phyloP scores from a whole-genome alignment of 2,329 filamentous ascomycete species.

The Sarocladium kiliense region DNA sequence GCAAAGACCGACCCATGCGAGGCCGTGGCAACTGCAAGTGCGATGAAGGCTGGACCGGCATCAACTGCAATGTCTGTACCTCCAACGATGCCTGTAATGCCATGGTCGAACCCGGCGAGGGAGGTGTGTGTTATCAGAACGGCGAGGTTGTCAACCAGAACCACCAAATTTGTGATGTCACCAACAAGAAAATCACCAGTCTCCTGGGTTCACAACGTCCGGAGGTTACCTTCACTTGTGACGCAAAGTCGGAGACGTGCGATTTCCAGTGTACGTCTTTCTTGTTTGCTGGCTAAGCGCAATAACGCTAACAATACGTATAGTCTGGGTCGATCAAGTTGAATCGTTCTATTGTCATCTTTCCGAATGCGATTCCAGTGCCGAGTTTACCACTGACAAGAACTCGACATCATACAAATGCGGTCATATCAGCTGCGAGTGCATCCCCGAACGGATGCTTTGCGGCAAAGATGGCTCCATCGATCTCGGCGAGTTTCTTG shows the following conservation, averaged over 20 bases:
- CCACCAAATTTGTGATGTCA: constrained; percentile 97
- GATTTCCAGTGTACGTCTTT: constrained; percentile 81
- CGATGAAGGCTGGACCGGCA: constrained; percentile 88
- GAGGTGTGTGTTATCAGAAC: constrained; percentile 86
- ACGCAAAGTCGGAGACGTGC: constrained; percentile 67
- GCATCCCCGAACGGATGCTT: constrained; percentile 86
- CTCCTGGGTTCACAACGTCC: constrained; percentile 80
- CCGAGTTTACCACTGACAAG: constrained; percentile 60
- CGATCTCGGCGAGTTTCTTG: constrained; percentile 85
- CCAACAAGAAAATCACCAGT: constrained; percentile 87
- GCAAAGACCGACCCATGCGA: constrained; percentile 71
- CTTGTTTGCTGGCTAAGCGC: background rate
- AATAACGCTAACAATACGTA: constrained; percentile 10
- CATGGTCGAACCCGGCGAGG: constrained; percentile 76
- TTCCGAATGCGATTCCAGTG: constrained; percentile 69
- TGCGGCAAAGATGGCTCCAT: constrained; percentile 89
- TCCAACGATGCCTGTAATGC: constrained; percentile 78
- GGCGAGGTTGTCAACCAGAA: constrained; percentile 90
- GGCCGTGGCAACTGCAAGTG: constrained; percentile 72
- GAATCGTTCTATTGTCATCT: constrained; percentile 97
- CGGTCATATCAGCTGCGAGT: constrained; percentile 78
- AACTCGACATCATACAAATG: constrained; percentile 86
- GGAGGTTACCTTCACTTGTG: constrained; percentile 91
- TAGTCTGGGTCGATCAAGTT: constrained; percentile 88
- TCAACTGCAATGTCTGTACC: constrained; percentile 97